Evolutionary conservation across 768 basidiomycete species (phyloP), one percentile per base, ranked within the genome.

Genomic region (Termitomyces sp.): DNA sequence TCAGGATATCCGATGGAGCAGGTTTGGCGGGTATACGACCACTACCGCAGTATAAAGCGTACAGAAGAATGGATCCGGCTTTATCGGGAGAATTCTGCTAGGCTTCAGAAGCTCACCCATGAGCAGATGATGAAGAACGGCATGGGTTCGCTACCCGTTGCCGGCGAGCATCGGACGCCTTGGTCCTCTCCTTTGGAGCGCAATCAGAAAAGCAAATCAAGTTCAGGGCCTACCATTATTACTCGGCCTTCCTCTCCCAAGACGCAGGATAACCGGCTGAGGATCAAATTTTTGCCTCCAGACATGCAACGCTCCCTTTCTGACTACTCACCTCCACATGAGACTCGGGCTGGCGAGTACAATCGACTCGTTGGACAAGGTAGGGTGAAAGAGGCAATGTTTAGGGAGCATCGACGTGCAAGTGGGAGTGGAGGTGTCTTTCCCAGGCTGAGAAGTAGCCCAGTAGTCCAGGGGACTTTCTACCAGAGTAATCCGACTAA

Each of bases 1-100:
- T 78, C 81, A 42, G 75, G 76, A 15, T 78, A 78, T 56, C 66
- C 64, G 12, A 63, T 73, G 44, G 68, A 70, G 3, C 71, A 78
- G 5, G 78, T 79, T 19, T 67, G 71, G 50, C 65, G 65, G 14
- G 68, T 80, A 30, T 79, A 73, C 58, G 37, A 63, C 9, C 35
- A 60, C 0, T 64, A 72, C 21, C 60, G 67, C 47, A 74, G 68
- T 55, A 62, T 84, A 17, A 56, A 64, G 14, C 65, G 68, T 53
- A 69, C 77, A 26, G 78, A 79, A 51, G 63, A 67, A 45, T 66
- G 74, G 42, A 52, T 78, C 59, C 61, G 60, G 48, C 62, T 62
- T 55, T 78, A 75, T 76, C 70, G 68, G 21, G 62, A 73, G 54
- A 70, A 63, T 23, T 57, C 56, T 0, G 56, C 50, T 17, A 41